Percentiles rank a stretch among this genome's conserved stretches.
Evolutionary conservation across 768 basidiomycete genomes (phyloP).

Genomic region (Leccinum imitatum): DNA sequence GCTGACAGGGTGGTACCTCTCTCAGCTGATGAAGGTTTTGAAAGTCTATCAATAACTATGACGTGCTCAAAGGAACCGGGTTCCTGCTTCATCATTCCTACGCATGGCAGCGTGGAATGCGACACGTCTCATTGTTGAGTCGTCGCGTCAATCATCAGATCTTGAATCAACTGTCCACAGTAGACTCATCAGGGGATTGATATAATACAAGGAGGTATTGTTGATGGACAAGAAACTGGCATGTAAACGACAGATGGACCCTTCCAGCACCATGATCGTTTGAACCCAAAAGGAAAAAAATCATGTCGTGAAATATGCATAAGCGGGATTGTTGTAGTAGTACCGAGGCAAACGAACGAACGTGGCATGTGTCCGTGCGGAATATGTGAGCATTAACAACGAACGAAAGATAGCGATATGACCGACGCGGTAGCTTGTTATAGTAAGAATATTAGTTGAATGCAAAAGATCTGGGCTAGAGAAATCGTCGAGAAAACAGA

Average conservation of each 20-base stretch:
- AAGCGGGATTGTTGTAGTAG: constrained; percentile 15
- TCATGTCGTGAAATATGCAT: constrained; percentile 17
- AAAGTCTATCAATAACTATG: constrained; percentile 41
- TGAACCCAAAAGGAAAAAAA: constrained; percentile 17
- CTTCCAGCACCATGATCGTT: constrained; percentile 11
- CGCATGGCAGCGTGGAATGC: constrained; percentile 22
- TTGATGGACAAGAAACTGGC: constrained; percentile 19
- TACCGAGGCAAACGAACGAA: constrained; percentile 11
- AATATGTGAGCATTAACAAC: constrained; percentile 29
- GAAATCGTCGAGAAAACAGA: constrained; percentile 11
- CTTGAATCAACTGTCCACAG: background rate
- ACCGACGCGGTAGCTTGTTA: constrained; percentile 17
- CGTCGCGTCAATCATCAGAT: background rate
- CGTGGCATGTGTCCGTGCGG: constrained; percentile 14
- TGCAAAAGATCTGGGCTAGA: constrained; percentile 18
- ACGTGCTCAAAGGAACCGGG: background rate
- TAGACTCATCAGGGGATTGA: constrained; percentile 15
- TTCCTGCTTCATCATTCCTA: no score
- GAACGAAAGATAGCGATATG: constrained; percentile 28
- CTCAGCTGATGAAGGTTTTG: constrained; percentile 56
- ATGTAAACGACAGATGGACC: constrained; percentile 16
- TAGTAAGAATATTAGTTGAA: constrained; percentile 24
- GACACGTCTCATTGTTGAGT: background rate
- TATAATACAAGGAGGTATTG: constrained; percentile 26
- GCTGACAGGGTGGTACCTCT: constrained; percentile 81